phyloP scores from a whole-genome alignment of 257 asterid genomes.

The Nyctanthes arbortristis region DNA sequence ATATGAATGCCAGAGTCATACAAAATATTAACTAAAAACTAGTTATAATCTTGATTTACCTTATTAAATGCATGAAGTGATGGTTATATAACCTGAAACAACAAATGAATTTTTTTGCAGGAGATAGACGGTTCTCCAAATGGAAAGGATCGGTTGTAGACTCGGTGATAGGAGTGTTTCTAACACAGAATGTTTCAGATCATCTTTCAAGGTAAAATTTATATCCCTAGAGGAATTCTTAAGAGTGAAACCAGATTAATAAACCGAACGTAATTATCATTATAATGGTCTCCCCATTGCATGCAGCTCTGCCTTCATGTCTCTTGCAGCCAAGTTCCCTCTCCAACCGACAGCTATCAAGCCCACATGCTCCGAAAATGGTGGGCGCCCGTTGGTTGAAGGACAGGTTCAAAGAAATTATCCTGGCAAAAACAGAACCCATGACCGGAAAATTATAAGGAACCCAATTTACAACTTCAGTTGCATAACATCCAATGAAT shows the following conservation, averaged over 20 bases:
- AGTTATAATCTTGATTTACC: conserved; percentile 18
- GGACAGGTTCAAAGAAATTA: conserved; percentile 40
- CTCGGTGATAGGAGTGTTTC: conserved; percentile 96
- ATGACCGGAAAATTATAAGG: conserved; percentile 25
- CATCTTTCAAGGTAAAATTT: conserved; percentile 85
- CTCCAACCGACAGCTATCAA: conserved; percentile 30
- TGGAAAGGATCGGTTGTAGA: conserved; percentile 99
- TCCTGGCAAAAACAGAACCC: conserved; percentile 37
- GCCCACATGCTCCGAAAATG: conserved; percentile 27
- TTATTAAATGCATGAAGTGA: conserved; percentile 6
- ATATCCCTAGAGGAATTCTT: background rate
- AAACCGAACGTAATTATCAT: conserved; percentile 18
- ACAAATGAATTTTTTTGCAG: conserved; percentile 43
- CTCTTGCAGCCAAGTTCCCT: conserved; percentile 88
- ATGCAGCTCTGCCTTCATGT: conserved; percentile 94
- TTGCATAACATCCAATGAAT: conserved; percentile 19
- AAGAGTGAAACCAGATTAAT: conserved; percentile 3
- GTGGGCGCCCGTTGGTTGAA: conserved; percentile 38
- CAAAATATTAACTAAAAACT: background rate
- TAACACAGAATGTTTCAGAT: conserved; percentile 95
- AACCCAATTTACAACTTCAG: conserved; percentile 27
- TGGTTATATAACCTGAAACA: conserved; percentile 23
- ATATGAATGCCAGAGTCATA: background rate
- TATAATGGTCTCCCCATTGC: conserved; percentile 20
- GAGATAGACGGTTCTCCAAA: conserved; percentile 85